These are phyloP conservation scores for Arachnopeziza araneosa DNA, from an alignment of 2,329 filamentous ascomycete genomes.

Conservation along the genomic window DNA sequence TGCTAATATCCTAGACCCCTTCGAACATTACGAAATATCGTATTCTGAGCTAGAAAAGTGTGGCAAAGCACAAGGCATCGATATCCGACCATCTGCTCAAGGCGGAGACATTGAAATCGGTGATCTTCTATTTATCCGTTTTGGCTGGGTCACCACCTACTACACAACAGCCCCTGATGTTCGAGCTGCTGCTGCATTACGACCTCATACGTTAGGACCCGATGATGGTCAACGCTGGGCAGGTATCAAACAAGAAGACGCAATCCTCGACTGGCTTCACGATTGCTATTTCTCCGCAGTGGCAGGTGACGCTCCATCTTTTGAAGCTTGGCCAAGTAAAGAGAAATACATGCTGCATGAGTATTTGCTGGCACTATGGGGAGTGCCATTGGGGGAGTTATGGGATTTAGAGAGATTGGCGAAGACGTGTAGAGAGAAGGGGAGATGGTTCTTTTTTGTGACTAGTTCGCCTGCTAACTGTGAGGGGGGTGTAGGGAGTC, in stretches of 20 bases:
- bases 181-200: constrained; percentile 32
- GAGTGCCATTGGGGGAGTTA: constrained; percentile 31
- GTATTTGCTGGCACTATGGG: constrained; percentile 30
- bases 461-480: constrained; percentile 33
- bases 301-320: constrained; percentile 39
- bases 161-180: constrained; percentile 34
- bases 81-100: constrained; percentile 34
- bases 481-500: constrained; percentile 44
- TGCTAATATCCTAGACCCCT: constrained; percentile 22
- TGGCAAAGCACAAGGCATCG: constrained; percentile 27
- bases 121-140: constrained; percentile 46
- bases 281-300: constrained; percentile 37
- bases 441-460: constrained; percentile 31
- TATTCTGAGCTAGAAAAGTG: constrained; percentile 23
- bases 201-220: constrained; percentile 34
- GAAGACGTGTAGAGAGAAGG: constrained; percentile 24
- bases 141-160: constrained; percentile 39
- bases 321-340: constrained; percentile 33
- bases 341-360: constrained; percentile 28
- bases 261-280: constrained; percentile 39
- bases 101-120: constrained; percentile 45
- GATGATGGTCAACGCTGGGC: constrained; percentile 35
- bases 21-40: constrained; percentile 24
- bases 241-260: constrained; percentile 42
- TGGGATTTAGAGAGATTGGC: constrained; percentile 31